phyloP scores from a whole-genome alignment of 2,329 filamentous ascomycete genomes.

The Didymella lethalis region DNA sequence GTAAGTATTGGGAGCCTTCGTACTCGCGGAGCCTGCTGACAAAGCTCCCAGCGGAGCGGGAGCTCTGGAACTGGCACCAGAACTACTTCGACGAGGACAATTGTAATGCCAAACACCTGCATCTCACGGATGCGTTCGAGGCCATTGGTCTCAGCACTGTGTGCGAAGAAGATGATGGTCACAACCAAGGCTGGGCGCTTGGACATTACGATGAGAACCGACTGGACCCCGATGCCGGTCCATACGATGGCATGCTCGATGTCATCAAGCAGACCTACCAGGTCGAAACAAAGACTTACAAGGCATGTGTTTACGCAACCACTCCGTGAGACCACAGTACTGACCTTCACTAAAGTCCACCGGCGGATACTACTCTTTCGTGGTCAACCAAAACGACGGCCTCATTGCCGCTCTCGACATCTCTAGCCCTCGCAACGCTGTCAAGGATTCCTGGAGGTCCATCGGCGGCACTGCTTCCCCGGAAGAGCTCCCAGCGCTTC shows the following conservation, averaged over 20 bases:
- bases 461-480: slow-evolving; percentile 12
- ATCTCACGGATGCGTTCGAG: slow-evolving; percentile 12
- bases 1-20: not conserved
- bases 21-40: not conserved
- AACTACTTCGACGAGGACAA: slow-evolving; percentile 8
- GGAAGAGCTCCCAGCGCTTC: slow-evolving; percentile 32
- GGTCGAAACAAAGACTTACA: slow-evolving; percentile 1
- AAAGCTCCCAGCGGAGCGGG: slow-evolving; percentile 9
- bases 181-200: slow-evolving; percentile 18
- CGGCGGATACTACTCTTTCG: slow-evolving; percentile 26
- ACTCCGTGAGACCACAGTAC: not conserved
- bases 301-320: not conserved
- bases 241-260: not conserved
- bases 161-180: slow-evolving; percentile 6
- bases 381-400: slow-evolving; percentile 26
- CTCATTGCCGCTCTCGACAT: slow-evolving; percentile 22
- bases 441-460: slow-evolving; percentile 8
- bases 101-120: slow-evolving; percentile 9
- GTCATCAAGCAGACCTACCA: slow-evolving; percentile 2
- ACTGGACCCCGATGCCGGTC: not conserved
- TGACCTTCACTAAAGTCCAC: slow-evolving; percentile 23
- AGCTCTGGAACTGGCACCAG: slow-evolving; percentile 25
- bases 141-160: slow-evolving; percentile 12
- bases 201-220: slow-evolving; percentile 15
- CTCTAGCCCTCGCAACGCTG: slow-evolving; percentile 19